Conservation (phyloP, 805 yeast species). For the Metschnikowia continentalis region DNA sequence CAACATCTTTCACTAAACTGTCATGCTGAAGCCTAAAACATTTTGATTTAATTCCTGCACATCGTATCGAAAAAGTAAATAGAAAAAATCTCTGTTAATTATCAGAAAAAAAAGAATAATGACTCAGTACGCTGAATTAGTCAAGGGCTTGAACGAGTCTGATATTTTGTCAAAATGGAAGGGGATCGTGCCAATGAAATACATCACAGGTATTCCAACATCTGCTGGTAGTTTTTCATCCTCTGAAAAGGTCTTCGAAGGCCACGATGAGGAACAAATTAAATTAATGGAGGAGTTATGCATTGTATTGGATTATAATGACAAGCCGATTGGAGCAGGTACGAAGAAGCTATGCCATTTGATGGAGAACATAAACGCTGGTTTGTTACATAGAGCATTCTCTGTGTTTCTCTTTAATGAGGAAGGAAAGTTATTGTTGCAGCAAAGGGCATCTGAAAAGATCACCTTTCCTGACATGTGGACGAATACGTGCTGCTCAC, state of each 20-base stretch:
- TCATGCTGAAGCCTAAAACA: neutral
- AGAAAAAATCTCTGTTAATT: neutral
- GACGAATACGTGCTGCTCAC: constrained; percentile 99
- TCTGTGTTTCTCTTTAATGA: constrained; percentile 89
- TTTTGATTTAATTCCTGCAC: neutral
- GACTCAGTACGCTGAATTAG: constrained; percentile 46
- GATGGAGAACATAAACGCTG: constrained; percentile 80
- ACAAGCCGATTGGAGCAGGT: constrained; percentile 86
- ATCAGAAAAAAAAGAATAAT: neutral
- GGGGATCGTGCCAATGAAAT: constrained; percentile 60
- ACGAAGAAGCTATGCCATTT: constrained; percentile 87
- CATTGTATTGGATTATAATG: constrained; percentile 86
- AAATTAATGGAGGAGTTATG: constrained; percentile 94
- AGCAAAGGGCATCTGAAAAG: constrained; percentile 94
- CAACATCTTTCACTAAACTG: neutral
- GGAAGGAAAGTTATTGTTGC: constrained; percentile 72
- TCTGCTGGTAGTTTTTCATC: constrained; percentile 21
- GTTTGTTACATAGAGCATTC: constrained; percentile 91
- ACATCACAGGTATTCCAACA: constrained; percentile 56
- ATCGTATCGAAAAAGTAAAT: neutral
- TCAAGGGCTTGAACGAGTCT: constrained; percentile 44
- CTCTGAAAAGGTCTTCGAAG: constrained; percentile 53
- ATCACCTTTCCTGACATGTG: constrained; percentile 96
- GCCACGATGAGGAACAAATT: constrained; percentile 93
- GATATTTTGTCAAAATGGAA: constrained; percentile 58